Evolutionary conservation across 2,329 filamentous ascomycete species (phyloP).

Genomic region (Metarhizium rileyi): DNA sequence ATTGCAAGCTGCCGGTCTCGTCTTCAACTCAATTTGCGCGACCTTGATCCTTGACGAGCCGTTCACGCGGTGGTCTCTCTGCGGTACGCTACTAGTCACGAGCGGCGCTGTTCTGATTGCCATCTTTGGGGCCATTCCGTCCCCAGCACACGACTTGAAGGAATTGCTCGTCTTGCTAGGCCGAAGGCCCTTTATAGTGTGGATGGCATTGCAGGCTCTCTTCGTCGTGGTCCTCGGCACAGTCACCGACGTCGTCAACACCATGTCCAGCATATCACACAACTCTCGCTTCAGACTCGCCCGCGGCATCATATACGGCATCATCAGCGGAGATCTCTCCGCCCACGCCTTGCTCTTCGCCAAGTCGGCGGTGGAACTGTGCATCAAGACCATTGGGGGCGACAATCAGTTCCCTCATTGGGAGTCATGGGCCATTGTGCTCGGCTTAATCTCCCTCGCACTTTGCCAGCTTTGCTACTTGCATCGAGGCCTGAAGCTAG

Average conservation of each 20-base stretch:
- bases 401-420: constrained; percentile 91
- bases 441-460: constrained; percentile 71
- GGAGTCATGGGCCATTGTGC: constrained; percentile 86
- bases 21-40: constrained; percentile 98
- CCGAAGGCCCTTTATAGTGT: constrained; percentile 67
- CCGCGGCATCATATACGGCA: constrained; percentile 78
- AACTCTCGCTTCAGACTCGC: constrained; percentile 62
- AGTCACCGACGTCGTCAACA: constrained; percentile 46
- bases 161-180: constrained; percentile 71
- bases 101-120: constrained; percentile 85
- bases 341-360: constrained; percentile 89
- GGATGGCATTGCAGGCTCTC: constrained; percentile 75
- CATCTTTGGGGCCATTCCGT: constrained; percentile 85
- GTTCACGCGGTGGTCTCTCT: constrained; percentile 87
- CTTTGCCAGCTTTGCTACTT: constrained; percentile 91
- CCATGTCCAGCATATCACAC: constrained; percentile 42
- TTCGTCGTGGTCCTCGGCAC: constrained; percentile 61
- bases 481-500: constrained; percentile 84
- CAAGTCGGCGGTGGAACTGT: constrained; percentile 90
- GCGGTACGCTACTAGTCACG: constrained; percentile 82
- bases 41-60: constrained; percentile 86
- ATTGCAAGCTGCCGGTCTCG: constrained; percentile 86
- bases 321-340: constrained; percentile 84
- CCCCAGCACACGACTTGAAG: constrained; percentile 77
- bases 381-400: constrained; percentile 76